Percentiles rank a stretch among this genome's conserved stretches.
These are phyloP conservation scores for Atkinsonella hypoxylon DNA, from an alignment of 2,329 filamentous ascomycete genomes.

Conservation along the genomic window DNA sequence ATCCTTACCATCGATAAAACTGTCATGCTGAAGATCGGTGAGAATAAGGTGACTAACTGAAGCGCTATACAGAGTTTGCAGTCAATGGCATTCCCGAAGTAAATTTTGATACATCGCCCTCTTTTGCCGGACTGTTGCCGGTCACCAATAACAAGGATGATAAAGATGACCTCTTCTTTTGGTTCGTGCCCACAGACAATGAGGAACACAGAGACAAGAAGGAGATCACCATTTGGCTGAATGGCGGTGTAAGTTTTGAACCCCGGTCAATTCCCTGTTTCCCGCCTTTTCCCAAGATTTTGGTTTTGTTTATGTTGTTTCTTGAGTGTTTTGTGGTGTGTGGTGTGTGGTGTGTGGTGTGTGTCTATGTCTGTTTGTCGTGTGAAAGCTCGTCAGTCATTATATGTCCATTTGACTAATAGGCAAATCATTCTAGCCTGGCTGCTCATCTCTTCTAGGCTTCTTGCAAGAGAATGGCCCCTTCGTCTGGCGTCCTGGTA, in stretches of 20 bases:
- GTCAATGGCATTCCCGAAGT: slow-evolving; percentile 57
- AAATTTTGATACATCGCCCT: slow-evolving; percentile 49
- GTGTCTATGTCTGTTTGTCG: too few relatives aligned
- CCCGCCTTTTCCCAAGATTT: neutral
- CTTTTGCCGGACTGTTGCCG: slow-evolving; percentile 45
- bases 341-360: too few relatives aligned
- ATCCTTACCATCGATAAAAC: too few relatives aligned
- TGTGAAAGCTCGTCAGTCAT: too few relatives aligned
- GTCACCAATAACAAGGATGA: slow-evolving; percentile 37
- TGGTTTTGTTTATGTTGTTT: neutral
- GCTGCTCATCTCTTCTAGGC: slow-evolving; percentile 51
- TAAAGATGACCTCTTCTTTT: slow-evolving; percentile 47
- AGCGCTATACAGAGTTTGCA: slow-evolving; percentile 36
- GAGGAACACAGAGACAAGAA: slow-evolving; percentile 29
- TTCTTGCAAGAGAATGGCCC: slow-evolving; percentile 69
- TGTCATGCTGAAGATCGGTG: too few relatives aligned
- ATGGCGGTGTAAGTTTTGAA: slow-evolving; percentile 32
- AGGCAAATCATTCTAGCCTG: slow-evolving; percentile 20
- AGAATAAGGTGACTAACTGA: neutral
- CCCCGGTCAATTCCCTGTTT: neutral
- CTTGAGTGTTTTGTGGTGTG: too few relatives aligned
- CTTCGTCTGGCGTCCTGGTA: slow-evolving; percentile 60
- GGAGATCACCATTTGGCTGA: slow-evolving; percentile 52
- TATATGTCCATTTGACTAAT: too few relatives aligned
- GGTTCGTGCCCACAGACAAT: slow-evolving; percentile 52